Evolutionary conservation across 2,329 filamentous ascomycete genomes (phyloP).

Genomic region (Purpureocillium lavendulum): DNA sequence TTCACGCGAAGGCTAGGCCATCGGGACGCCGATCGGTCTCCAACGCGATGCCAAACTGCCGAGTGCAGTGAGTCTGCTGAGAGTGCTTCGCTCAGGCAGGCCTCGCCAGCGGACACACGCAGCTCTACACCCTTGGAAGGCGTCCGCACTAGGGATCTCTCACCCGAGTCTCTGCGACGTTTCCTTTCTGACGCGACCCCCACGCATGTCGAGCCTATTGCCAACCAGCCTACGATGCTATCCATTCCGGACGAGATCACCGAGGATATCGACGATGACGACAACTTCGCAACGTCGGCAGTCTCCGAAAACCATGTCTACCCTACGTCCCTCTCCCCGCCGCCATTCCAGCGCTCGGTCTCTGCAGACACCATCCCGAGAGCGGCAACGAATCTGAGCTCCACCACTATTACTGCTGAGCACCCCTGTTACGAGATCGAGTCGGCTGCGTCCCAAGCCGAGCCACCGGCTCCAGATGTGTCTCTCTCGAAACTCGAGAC

Average conservation of each 20-base stretch:
- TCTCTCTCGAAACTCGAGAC: slow-evolving; percentile 14
- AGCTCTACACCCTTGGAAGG: slow-evolving; percentile 24
- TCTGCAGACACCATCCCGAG: slow-evolving; percentile 19
- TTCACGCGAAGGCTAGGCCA: slow-evolving; percentile 33
- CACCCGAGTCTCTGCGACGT: slow-evolving; percentile 44
- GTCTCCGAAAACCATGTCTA: slow-evolving; percentile 34
- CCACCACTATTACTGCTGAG: slow-evolving; percentile 14
- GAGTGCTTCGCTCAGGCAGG: background rate
- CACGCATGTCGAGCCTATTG: slow-evolving; percentile 14
- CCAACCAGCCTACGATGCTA: slow-evolving; percentile 20
- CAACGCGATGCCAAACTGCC: too few species aligned
- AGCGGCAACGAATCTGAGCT: slow-evolving; percentile 13
- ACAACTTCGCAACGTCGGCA: slow-evolving; percentile 52
- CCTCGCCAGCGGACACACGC: slow-evolving; percentile 1
- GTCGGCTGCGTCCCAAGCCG: too few species aligned
- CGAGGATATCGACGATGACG: slow-evolving; percentile 44
- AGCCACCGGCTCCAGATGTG: too few species aligned
- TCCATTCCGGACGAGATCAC: slow-evolving; percentile 26
- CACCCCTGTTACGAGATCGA: slow-evolving; percentile 7
- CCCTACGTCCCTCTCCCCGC: slow-evolving; percentile 42
- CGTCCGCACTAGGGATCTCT: slow-evolving; percentile 41
- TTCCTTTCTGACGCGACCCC: slow-evolving; percentile 41
- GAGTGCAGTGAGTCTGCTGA: too few species aligned
- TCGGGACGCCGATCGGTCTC: slow-evolving; percentile 18
- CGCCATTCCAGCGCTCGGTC: slow-evolving; percentile 34